Percentiles rank a stretch among this genome's conserved stretches.
phyloP scores from a whole-genome alignment of 371 early-diverging fungal genomes.

The Choanephora cucurbitarum region DNA sequence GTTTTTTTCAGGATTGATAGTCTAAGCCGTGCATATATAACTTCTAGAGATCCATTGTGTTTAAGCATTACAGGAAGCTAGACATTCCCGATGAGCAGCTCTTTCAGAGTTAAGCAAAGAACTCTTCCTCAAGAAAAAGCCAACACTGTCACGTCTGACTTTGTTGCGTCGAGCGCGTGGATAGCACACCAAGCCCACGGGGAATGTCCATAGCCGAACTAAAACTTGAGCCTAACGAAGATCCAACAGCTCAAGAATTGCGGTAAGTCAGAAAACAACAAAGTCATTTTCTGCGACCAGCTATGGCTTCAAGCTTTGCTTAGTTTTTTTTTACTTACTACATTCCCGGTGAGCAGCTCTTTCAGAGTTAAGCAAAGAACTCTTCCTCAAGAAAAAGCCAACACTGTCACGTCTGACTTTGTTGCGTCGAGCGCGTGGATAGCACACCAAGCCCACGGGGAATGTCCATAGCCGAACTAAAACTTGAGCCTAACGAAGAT shows the following conservation, averaged over 20 bases:
- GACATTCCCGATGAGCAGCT: constrained; percentile 15
- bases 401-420: constrained; percentile 10
- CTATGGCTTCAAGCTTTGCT: constrained; percentile 8
- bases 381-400: constrained; percentile 5
- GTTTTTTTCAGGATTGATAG: too few species aligned
- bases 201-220: constrained; percentile 16
- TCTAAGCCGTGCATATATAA: too few species aligned
- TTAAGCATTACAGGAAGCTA: constrained; percentile 10
- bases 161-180: constrained; percentile 13
- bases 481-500: constrained; percentile 7
- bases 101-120: constrained; percentile 12
- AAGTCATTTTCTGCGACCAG: constrained; percentile 12
- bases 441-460: constrained; percentile 13
- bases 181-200: constrained; percentile 13
- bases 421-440: constrained; percentile 14
- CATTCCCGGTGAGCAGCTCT: constrained; percentile 15
- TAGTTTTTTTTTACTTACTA: constrained; percentile 10
- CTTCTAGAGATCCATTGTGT: not conserved
- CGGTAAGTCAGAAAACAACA: constrained; percentile 9
- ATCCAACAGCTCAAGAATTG: constrained; percentile 13
- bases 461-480: constrained; percentile 15
- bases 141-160: constrained; percentile 11
- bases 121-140: constrained; percentile 3
- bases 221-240: constrained; percentile 14
- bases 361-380: constrained; percentile 10